Conservation (phyloP, 108 stramenopile genomes). For the Bacterosira constricta region DNA sequence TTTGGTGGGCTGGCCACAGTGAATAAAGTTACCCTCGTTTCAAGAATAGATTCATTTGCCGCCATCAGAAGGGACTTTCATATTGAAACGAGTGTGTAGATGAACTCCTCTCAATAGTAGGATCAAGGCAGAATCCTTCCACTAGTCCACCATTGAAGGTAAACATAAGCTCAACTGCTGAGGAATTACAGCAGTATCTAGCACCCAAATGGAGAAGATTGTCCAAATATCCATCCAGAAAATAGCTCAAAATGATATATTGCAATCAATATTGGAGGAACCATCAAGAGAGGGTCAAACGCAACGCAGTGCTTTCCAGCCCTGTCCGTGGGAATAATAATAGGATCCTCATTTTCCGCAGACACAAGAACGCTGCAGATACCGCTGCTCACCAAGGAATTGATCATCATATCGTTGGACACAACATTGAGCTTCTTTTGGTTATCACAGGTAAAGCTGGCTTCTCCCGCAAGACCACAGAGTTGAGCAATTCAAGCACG, state of each 20-base stretch:
- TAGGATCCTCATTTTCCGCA: conserved; percentile 98
- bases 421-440: conserved; percentile 99
- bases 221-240: conserved; percentile 86
- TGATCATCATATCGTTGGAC: conserved; percentile 99
- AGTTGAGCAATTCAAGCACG: conserved; percentile 89
- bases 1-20: conserved; percentile 96
- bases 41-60: conserved; percentile 96
- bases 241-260: conserved; percentile 98
- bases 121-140: conserved; percentile 98
- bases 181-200: conserved; percentile 94
- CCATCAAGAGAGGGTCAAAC: conserved; percentile 99
- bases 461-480: conserved; percentile 96
- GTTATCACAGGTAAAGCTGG: conserved; percentile 98
- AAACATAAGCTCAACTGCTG: conserved; percentile 92
- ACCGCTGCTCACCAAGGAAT: conserved; percentile 89
- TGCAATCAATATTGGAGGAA: conserved; percentile 99
- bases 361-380: conserved; percentile 96
- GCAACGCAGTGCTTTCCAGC: conserved; percentile 96
- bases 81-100: conserved; percentile 91
- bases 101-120: conserved; percentile 98
- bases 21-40: conserved; percentile 95
- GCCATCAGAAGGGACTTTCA: conserved; percentile 89
- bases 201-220: conserved; percentile 95
- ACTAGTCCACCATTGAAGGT: conserved; percentile 90
- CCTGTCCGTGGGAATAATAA: conserved; percentile 88